phyloP scores from a whole-genome alignment of 2,329 filamentous ascomycete species.

The Malbranchea zuffiana region DNA sequence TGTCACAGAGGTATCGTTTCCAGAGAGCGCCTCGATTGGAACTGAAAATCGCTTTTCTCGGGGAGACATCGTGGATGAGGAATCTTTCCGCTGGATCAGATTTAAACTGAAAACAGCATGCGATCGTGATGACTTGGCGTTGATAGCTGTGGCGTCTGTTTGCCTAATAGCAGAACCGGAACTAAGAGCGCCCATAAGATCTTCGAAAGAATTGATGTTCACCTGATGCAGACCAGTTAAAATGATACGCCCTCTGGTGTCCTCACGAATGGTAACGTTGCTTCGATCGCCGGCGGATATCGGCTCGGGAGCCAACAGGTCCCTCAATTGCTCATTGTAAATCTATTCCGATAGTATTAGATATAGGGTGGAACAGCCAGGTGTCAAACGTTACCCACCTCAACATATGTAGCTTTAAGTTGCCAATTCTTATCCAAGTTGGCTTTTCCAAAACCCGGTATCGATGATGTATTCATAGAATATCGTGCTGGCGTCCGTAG shows the following conservation, averaged over 20 bases:
- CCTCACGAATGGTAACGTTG: slow-evolving; percentile 83
- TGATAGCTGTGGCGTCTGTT: slow-evolving; percentile 93
- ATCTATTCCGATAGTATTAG: slow-evolving; percentile 46
- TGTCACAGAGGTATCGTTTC: slow-evolving; percentile 56
- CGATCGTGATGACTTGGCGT: slow-evolving; percentile 92
- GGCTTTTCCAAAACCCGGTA: slow-evolving; percentile 38
- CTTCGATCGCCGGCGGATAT: slow-evolving; percentile 59
- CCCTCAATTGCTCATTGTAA: slow-evolving; percentile 91
- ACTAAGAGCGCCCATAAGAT: slow-evolving; percentile 77
- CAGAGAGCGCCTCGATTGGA: slow-evolving; percentile 66
- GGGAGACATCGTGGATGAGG: slow-evolving; percentile 37
- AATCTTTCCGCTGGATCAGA: slow-evolving; percentile 66
- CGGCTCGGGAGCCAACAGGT: slow-evolving; percentile 71
- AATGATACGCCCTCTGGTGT: slow-evolving; percentile 86
- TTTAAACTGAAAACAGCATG: slow-evolving; percentile 97
- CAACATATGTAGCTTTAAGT: slow-evolving; percentile 83
- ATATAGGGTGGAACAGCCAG: background rate
- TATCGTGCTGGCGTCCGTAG: slow-evolving; percentile 72
- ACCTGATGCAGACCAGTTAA: slow-evolving; percentile 82
- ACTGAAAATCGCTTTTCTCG: slow-evolving; percentile 80
- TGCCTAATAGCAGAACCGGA: slow-evolving; percentile 91
- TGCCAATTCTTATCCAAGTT: slow-evolving; percentile 67
- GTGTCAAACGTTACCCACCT: slow-evolving; percentile 32
- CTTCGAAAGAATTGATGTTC: slow-evolving; percentile 81
- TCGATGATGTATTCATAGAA: slow-evolving; percentile 43